Percentiles rank a stretch among this genome's conserved stretches.
Conservation (phyloP, 495 filamentous ascomycete species). For the Penicillium argentinense region DNA sequence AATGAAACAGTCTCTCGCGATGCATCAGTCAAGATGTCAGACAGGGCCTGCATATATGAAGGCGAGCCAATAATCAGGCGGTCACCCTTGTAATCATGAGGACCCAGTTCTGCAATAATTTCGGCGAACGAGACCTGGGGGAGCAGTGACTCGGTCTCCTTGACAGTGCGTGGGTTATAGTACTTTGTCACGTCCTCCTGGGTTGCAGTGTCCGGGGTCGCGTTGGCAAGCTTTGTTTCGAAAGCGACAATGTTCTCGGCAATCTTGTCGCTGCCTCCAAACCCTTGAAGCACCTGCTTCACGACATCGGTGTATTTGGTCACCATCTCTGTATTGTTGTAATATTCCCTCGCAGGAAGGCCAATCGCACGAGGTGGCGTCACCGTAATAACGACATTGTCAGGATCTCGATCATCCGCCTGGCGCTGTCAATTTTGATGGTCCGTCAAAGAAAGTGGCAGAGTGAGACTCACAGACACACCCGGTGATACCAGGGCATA, state of each 20-base stretch:
- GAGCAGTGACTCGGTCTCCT: constrained; percentile 50
- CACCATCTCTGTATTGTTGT: constrained; percentile 55
- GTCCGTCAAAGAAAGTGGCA: background rate
- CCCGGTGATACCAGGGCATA: constrained; percentile 45
- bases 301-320: constrained; percentile 51
- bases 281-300: constrained; percentile 39
- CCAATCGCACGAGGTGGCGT: constrained; percentile 54
- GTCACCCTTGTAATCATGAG: constrained; percentile 46
- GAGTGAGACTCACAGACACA: constrained; percentile 44
- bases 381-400: constrained; percentile 58
- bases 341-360: constrained; percentile 65
- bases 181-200: constrained; percentile 59
- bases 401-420: constrained; percentile 65
- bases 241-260: constrained; percentile 54
- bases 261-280: constrained; percentile 27
- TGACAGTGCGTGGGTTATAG: constrained; percentile 56
- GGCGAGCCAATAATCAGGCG: constrained; percentile 60
- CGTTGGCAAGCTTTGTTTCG: constrained; percentile 59
- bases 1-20: constrained; percentile 49
- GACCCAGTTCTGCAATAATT: constrained; percentile 54
- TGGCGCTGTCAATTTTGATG: constrained; percentile 14
- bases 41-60: constrained; percentile 52
- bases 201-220: constrained; percentile 58
- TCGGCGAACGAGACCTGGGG: constrained; percentile 55
- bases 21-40: constrained; percentile 47